phyloP scores from a whole-genome alignment of 306 rosid genomes.

The Vigna trinervia region DNA sequence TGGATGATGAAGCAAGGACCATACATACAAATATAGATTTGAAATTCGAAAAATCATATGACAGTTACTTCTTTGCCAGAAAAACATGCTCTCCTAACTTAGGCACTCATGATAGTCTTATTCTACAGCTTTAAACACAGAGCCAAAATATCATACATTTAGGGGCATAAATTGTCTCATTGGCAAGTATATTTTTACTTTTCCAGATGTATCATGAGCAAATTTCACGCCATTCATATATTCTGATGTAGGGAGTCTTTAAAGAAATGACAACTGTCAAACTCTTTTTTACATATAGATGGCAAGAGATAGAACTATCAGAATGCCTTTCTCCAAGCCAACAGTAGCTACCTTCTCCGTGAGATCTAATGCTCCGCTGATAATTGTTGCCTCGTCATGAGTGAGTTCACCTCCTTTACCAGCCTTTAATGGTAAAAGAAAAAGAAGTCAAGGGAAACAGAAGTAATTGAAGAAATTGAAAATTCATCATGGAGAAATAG shows the following conservation, averaged over 20 bases:
- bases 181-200: neutral
- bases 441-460: slow-evolving; percentile 32
- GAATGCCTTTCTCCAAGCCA: slow-evolving; percentile 23
- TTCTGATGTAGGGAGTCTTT: neutral
- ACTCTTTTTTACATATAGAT: neutral
- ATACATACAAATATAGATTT: neutral
- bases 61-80: slow-evolving; percentile 19
- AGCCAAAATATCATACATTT: neutral
- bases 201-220: neutral
- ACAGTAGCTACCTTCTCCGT: slow-evolving; percentile 72
- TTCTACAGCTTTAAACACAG: slow-evolving; percentile 5
- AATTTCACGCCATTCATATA: slow-evolving; percentile 8
- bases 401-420: slow-evolving; percentile 99
- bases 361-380: slow-evolving; percentile 94
- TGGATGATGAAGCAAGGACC: slow-evolving; percentile 22
- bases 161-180: slow-evolving; percentile 15
- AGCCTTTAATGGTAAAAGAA: slow-evolving; percentile 60
- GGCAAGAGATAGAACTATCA: slow-evolving; percentile 4
- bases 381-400: slow-evolving; percentile 91
- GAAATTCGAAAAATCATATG: slow-evolving; percentile 24
- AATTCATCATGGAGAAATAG: slow-evolving; percentile 30
- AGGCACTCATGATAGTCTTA: slow-evolving; percentile 13
- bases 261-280: slow-evolving; percentile 9
- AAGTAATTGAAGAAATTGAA: slow-evolving; percentile 12
- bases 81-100: slow-evolving; percentile 21